Evolutionary conservation across 306 rosid genomes (phyloP).

Genomic region (Pyrus communis): DNA sequence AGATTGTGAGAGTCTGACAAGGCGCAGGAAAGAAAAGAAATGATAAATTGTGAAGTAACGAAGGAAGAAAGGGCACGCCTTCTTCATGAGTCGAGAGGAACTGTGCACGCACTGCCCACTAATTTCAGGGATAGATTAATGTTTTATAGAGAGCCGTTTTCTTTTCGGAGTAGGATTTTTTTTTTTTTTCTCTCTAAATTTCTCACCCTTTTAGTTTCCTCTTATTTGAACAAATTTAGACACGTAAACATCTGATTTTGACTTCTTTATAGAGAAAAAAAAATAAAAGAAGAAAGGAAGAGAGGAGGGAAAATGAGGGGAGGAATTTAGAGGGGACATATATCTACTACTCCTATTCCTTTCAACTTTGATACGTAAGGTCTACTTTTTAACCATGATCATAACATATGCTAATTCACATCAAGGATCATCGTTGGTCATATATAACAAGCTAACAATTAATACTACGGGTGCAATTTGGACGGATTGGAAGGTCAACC

Average conservation of each 20-base stretch:
- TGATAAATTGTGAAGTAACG: conserved; percentile 3
- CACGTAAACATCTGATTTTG: too few species aligned
- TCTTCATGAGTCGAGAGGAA: not conserved
- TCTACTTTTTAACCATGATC: not conserved
- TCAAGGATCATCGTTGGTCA: not conserved
- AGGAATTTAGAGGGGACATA: too few species aligned
- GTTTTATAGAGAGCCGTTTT: not conserved
- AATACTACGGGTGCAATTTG: not conserved
- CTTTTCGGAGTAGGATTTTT: too few species aligned
- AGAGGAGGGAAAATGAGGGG: too few species aligned
- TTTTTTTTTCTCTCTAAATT: too few species aligned
- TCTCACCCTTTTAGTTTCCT: too few species aligned
- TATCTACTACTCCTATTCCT: too few species aligned
- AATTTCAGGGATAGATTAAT: not conserved
- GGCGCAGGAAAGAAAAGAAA: conserved; percentile 30
- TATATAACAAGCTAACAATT: not conserved
- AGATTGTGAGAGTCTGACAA: conserved; percentile 54
- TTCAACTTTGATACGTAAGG: not conserved
- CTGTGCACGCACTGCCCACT: not conserved
- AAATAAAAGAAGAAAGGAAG: too few species aligned
- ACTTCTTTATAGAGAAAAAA: too few species aligned
- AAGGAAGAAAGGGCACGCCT: not conserved
- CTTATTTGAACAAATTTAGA: too few species aligned
- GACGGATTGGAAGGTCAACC: too few species aligned
- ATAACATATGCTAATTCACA: not conserved